Base-by-base conservation (phyloP, 192 early-diverging fungal species). In the Umbelopsis isabellina region DNA sequence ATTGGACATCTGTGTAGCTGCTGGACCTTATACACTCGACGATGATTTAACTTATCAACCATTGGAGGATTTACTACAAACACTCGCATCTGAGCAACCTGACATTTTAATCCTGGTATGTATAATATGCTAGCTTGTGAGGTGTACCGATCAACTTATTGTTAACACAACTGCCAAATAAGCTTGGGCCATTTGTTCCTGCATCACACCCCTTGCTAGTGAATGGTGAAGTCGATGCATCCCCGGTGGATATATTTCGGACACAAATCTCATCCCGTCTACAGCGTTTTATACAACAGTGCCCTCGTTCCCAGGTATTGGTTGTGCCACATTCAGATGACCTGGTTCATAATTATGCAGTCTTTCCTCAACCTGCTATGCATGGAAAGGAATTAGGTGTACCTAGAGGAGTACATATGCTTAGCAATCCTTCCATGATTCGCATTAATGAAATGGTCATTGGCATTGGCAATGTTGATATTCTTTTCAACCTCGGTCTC, bases 291-390 rank as follows among this genome's bases (percentile, higher is more conserved):
- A 77, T 79, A 16, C 69, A 82, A 13, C 53, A 61, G 2, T 80
- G 80, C 15, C 75, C 84, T 8, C 55, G 77, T n/a, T 82, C 85
- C 27, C 66, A 77, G 0, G 81, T 92, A 20, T 76, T 93, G 46
- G 37, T 97, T 23, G 83, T 97, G 8, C 96, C 97, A 1, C 90
- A 91, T 25, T 77, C 87, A 15, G 80, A 90, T 37, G 97, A 97
- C 49, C 73, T 92, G 2, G 83, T 90, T 68, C 88, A 87, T 21
- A 85, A 91, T 22, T 94, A 88, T 70, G 76, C 84, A 6, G 88
- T 87, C 13, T 92, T 94, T 66, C 97, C 97, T 8, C 97, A 99
- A 72, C 97, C 97, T 15, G 78, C 90, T 16, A 79, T 96, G 50
- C 74, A 69, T 18, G 49, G 83, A 11, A 67, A 77, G 51, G 71